Percentiles rank a stretch among this genome's conserved stretches.
Conservation (phyloP, 2,329 filamentous ascomycete genomes). For the Zelopaecilomyces penicillatus region DNA sequence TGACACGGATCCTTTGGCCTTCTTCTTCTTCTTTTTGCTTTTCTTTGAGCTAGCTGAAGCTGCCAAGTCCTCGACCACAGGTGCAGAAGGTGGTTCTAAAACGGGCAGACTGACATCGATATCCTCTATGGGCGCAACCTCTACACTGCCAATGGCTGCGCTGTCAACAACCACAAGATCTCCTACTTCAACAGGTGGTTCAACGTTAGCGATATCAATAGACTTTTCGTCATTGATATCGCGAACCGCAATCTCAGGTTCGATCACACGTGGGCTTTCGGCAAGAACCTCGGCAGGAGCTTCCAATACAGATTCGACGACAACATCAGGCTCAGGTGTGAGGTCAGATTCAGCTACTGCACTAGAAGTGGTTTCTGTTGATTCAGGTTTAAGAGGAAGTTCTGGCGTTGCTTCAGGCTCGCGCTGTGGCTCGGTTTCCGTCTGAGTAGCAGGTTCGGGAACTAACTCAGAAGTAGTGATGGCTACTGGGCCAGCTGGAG, state of each 20-base stretch:
- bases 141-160: too few relatives aligned
- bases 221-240: too few relatives aligned
- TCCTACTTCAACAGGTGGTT: too few relatives aligned
- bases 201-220: too few relatives aligned
- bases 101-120: too few relatives aligned
- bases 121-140: too few relatives aligned
- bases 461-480: background rate
- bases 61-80: background rate
- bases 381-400: too few relatives aligned
- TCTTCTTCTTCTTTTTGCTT: conserved; percentile 11
- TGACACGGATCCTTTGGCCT: background rate
- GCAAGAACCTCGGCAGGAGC: background rate
- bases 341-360: background rate
- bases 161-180: too few relatives aligned
- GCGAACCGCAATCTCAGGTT: too few relatives aligned
- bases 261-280: too few relatives aligned
- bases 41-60: conserved; percentile 9
- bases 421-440: background rate
- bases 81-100: too few relatives aligned
- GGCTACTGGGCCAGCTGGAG: background rate
- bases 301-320: conserved; percentile 3
- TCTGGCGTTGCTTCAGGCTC: background rate
- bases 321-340: background rate
- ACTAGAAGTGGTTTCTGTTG: too few relatives aligned
- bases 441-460: background rate